Evolutionary conservation across 1,139 yeast genomes (phyloP).

Genomic region (Taphrina flavorubra): DNA sequence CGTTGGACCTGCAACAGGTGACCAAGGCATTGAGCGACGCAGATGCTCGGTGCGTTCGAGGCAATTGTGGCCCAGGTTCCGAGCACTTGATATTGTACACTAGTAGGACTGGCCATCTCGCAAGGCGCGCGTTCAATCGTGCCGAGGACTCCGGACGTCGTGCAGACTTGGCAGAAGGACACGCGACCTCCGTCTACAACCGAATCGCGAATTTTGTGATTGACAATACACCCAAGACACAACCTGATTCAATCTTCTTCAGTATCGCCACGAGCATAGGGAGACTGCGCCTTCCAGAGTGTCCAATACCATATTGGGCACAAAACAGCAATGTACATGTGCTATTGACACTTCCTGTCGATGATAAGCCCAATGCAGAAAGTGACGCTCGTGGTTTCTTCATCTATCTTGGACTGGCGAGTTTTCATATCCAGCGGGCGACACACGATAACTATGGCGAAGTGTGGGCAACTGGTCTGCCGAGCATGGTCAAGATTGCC

Average conservation of each 20-base stretch:
- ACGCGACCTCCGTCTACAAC: neutral
- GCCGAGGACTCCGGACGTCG: neutral
- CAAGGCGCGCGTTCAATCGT: neutral
- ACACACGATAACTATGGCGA: neutral
- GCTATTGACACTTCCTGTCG: neutral
- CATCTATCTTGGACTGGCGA: neutral
- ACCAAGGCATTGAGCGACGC: neutral
- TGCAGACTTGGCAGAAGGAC: neutral
- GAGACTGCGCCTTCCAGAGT: neutral
- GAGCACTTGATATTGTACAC: neutral
- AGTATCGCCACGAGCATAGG: neutral
- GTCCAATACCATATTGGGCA: neutral
- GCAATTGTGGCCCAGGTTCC: neutral
- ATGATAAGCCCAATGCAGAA: slow-evolving; percentile 1
- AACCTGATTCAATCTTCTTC: neutral
- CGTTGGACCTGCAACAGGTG: neutral
- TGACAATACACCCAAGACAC: neutral
- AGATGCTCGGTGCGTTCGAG: neutral
- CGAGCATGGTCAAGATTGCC: slow-evolving; percentile 8
- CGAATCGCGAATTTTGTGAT: neutral
- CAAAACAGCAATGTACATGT: slow-evolving; percentile 7
- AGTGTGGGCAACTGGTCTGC: neutral
- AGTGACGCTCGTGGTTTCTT: neutral
- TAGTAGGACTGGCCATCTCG: neutral
- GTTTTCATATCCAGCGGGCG: slow-evolving; percentile 5